Percentiles rank a stretch among this genome's conserved stretches.
Evolutionary conservation across 768 basidiomycete species (phyloP).

Genomic region (Termitomyces sp.): DNA sequence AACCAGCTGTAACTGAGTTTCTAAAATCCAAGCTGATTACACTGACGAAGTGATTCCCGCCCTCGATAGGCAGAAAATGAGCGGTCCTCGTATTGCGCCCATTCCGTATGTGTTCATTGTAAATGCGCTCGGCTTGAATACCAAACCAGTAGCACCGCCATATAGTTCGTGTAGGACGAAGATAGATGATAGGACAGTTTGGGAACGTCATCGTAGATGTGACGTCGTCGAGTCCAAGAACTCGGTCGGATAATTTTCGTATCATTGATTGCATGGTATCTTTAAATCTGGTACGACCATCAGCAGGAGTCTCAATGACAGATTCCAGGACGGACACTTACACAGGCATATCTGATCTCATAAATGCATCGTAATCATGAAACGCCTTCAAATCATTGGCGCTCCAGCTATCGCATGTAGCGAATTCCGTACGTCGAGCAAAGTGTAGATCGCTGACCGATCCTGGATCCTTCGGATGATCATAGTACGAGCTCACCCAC

Average conservation of each 20-base stretch:
- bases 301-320: neutral
- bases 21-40: neutral
- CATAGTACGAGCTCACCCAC: conserved; percentile 26
- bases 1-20: neutral
- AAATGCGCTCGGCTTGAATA: conserved; percentile 11
- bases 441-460: conserved; percentile 16
- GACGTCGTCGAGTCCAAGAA: conserved; percentile 17
- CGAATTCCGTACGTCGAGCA: conserved; percentile 12
- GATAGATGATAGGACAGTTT: conserved; percentile 13
- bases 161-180: conserved; percentile 16
- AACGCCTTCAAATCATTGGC: conserved; percentile 14
- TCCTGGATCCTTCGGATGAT: conserved; percentile 15
- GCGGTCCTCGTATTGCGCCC: conserved; percentile 17
- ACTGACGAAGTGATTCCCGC: conserved; percentile 32
- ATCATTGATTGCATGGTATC: conserved; percentile 18
- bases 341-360: conserved; percentile 16
- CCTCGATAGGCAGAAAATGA: conserved; percentile 18
- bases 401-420: conserved; percentile 16
- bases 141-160: conserved; percentile 21
- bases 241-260: conserved; percentile 12
- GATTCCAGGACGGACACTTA: conserved; percentile 4
- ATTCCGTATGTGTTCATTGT: conserved; percentile 13
- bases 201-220: conserved; percentile 6
- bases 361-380: conserved; percentile 11
- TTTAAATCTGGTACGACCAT: conserved; percentile 10